Conservation (phyloP, 345 rosid species). For the Arabidopsis thaliana region TAIR10.1 NC_003071.7:5480501-5481000, state of each 20-base stretch:
- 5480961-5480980: background rate
- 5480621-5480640: background rate
- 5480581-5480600: slow-evolving; percentile 2
- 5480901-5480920: no score
- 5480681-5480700: background rate
- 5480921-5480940: no score
- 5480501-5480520: no score
- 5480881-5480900: no score
- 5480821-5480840: background rate
- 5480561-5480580: background rate
- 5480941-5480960: background rate
- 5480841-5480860: no score
- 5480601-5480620: background rate
- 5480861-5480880: background rate
- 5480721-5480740: background rate
- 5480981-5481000: background rate
- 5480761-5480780: background rate
- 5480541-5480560: background rate
- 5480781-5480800: background rate
- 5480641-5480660: background rate
- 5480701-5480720: background rate
- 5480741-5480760: background rate
- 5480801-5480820: background rate
- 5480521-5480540: no score
- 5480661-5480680: background rate